phyloP scores from a whole-genome alignment of 192 early-diverging fungal genomes.

The Geosiphon pyriformis region DNA sequence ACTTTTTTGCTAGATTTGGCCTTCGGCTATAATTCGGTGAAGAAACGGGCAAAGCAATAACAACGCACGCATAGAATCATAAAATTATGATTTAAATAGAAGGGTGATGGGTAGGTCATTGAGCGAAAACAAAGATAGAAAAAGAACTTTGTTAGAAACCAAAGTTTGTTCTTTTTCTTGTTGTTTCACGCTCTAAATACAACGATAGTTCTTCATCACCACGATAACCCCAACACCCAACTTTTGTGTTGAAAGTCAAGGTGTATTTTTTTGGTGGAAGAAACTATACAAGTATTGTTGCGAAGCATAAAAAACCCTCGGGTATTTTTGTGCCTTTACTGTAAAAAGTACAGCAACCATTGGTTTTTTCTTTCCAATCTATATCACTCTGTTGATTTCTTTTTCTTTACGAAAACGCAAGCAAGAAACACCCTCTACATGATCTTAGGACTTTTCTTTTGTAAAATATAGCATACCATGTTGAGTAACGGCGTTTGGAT shows the following conservation, averaged over 20 bases:
- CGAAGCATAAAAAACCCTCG: not conserved
- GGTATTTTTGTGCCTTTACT: not conserved
- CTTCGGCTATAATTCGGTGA: slow-evolving; percentile 6
- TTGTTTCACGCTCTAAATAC: not conserved
- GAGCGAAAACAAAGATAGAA: not conserved
- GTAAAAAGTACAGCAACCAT: not conserved
- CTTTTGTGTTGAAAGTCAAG: not conserved
- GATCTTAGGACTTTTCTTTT: not conserved
- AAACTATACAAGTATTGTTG: too few relatives aligned
- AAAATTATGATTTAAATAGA: not conserved
- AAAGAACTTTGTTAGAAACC: not conserved
- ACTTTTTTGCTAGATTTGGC: slow-evolving; percentile 78
- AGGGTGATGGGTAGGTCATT: not conserved
- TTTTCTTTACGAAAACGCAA: not conserved
- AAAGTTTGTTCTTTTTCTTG: not conserved
- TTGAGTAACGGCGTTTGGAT: not conserved
- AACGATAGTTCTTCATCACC: not conserved
- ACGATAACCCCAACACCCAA: not conserved
- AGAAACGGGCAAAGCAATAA: not conserved
- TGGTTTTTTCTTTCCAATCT: not conserved
- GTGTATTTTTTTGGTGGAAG: not conserved
- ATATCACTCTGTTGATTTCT: not conserved
- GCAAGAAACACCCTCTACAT: not conserved
- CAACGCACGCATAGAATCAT: not conserved
- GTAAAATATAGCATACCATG: not conserved